These are phyloP conservation scores for Sugiyamaella castrensis DNA, from an alignment of 1,139 yeast species.

Conservation along the genomic window DNA sequence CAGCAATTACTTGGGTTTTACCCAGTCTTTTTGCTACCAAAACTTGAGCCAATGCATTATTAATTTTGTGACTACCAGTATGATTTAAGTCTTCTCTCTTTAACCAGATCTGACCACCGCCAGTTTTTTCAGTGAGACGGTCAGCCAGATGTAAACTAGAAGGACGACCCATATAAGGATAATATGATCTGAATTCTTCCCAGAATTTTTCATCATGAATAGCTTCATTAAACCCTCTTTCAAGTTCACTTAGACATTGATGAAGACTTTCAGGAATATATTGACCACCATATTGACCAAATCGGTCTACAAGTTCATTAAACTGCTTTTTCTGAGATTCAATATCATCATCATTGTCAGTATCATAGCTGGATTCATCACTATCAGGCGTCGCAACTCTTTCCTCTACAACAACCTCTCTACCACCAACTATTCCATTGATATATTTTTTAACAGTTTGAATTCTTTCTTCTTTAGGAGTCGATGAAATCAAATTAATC, in stretches of 20 bases:
- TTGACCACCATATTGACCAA: constrained; percentile 98
- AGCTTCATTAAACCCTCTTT: constrained; percentile 80
- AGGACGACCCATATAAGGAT: constrained; percentile 93
- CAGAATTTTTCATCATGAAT: constrained; percentile 87
- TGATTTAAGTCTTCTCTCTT: constrained; percentile 98
- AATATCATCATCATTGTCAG: neutral
- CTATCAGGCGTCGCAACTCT: neutral
- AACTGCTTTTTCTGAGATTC: constrained; percentile 12
- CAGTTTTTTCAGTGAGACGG: constrained; percentile 81
- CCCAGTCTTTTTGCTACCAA: constrained; percentile 90
- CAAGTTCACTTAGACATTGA: constrained; percentile 85
- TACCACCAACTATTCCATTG: constrained; percentile 65
- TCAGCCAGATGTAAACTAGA: constrained; percentile 89
- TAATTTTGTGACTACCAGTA: constrained; percentile 96
- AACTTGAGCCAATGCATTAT: constrained; percentile 94
- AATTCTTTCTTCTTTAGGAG: constrained; percentile 57
- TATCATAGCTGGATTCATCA: neutral
- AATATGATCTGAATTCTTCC: constrained; percentile 83
- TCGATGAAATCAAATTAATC: constrained; percentile 62
- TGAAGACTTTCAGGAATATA: constrained; percentile 96
- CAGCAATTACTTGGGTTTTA: constrained; percentile 88
- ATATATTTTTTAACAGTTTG: constrained; percentile 65
- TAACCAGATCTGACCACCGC: constrained; percentile 97
- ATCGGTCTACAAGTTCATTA: constrained; percentile 39
- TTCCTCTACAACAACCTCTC: constrained; percentile 34